Conservation (phyloP, 2,329 filamentous ascomycete genomes). For the Apiospora phragmitis region DNA sequence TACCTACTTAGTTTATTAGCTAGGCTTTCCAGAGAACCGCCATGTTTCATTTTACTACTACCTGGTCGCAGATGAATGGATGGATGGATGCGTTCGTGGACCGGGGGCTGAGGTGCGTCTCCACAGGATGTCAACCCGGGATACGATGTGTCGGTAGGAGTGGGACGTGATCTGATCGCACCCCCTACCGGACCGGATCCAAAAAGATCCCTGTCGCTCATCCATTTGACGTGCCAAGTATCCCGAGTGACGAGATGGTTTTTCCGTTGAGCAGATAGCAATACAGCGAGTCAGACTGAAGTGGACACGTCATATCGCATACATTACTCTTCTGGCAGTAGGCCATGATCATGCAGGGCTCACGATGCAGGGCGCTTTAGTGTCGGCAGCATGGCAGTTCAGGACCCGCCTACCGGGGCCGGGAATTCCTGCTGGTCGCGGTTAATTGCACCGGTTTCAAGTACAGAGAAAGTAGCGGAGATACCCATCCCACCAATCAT, state of each 20-base stretch:
- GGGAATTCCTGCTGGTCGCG: background rate
- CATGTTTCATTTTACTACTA: background rate
- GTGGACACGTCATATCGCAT: background rate
- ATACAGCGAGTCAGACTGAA: background rate
- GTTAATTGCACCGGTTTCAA: slow-evolving; percentile 2
- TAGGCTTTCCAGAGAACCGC: background rate
- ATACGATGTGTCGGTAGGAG: background rate
- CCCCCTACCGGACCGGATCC: background rate
- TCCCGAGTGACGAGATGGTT: background rate
- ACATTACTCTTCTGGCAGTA: background rate
- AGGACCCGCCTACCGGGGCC: background rate
- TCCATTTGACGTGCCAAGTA: background rate
- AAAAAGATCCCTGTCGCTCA: background rate
- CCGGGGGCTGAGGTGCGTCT: background rate
- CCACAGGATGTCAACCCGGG: background rate
- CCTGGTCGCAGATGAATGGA: background rate
- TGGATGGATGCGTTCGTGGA: background rate
- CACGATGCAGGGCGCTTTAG: background rate
- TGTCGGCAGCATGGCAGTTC: background rate
- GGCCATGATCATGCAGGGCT: background rate
- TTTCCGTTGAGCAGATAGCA: background rate
- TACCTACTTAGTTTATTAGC: background rate
- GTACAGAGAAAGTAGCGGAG: background rate
- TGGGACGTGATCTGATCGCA: background rate
- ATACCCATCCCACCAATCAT: slow-evolving; percentile 7